phyloP scores from a whole-genome alignment of 345 rosid genomes.

The Rhodamnia rubescens region DNA sequence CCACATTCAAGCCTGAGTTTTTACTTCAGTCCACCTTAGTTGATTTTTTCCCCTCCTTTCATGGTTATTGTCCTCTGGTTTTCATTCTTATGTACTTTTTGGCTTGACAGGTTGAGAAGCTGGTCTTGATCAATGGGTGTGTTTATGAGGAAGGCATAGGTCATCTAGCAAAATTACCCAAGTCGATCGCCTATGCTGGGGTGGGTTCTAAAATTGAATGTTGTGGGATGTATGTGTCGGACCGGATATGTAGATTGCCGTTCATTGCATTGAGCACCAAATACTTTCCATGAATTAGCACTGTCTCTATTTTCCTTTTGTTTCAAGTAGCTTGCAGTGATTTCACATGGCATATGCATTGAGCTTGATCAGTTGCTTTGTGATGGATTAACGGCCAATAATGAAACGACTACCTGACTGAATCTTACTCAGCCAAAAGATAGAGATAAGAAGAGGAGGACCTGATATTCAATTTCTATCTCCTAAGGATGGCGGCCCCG shows the following conservation, averaged over 20 bases:
- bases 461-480: background rate
- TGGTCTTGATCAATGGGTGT: constrained; percentile 69
- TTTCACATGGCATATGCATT: background rate
- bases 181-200: constrained; percentile 66
- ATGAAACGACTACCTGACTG: background rate
- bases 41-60: background rate
- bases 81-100: background rate
- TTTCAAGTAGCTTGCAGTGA: background rate
- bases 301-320: background rate
- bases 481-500: background rate
- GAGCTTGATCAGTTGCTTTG: background rate
- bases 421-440: background rate
- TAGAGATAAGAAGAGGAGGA: background rate
- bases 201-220: constrained; percentile 17
- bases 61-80: background rate
- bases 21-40: background rate
- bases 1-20: background rate
- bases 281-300: background rate
- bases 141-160: constrained; percentile 80
- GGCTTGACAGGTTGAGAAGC: constrained; percentile 45
- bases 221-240: background rate
- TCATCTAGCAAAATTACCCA: constrained; percentile 50
- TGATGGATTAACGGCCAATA: background rate
- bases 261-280: background rate
- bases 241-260: background rate